Conservation (phyloP, 2,329 filamentous ascomycete species). For the Trichoderma semiorbis region DNA sequence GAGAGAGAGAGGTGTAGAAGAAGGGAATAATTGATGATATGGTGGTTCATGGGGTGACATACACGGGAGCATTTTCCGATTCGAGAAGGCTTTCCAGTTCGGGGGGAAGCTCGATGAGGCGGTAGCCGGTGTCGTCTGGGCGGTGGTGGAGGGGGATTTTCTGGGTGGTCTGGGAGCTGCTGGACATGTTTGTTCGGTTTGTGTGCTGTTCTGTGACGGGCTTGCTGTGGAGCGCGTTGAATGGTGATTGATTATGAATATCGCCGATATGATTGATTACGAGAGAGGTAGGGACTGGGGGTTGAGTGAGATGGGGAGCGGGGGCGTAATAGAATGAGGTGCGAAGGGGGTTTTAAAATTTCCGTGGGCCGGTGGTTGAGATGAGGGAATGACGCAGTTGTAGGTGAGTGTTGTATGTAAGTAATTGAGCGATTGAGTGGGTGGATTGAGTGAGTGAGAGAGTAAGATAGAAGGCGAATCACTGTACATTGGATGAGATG, state of each 20-base stretch:
- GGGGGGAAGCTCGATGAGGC: conserved; percentile 59
- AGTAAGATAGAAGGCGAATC: too few relatives aligned
- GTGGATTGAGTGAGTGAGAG: not conserved
- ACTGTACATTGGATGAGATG: too few relatives aligned
- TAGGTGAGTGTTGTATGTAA: not conserved
- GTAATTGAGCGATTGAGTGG: not conserved
- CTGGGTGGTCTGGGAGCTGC: conserved; percentile 34
- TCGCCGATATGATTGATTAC: not conserved
- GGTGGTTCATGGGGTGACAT: conserved; percentile 27
- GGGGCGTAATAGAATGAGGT: not conserved
- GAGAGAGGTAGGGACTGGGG: not conserved
- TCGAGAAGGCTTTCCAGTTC: conserved; percentile 56
- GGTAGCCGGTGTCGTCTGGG: conserved; percentile 50
- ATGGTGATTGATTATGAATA: not conserved
- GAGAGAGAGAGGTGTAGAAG: not conserved
- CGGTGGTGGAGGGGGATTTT: conserved; percentile 51
- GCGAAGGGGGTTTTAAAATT: not conserved
- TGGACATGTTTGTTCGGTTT: conserved; percentile 38
- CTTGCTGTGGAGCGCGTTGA: not conserved
- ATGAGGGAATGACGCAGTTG: not conserved
- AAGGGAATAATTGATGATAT: not conserved
- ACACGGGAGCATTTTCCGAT: conserved; percentile 52
- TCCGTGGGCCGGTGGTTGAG: not conserved
- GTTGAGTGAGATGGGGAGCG: not conserved
- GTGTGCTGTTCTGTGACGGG: not conserved